Conservation (phyloP, 2,329 filamentous ascomycete species). For the Chalaropsis thielavioides region DNA sequence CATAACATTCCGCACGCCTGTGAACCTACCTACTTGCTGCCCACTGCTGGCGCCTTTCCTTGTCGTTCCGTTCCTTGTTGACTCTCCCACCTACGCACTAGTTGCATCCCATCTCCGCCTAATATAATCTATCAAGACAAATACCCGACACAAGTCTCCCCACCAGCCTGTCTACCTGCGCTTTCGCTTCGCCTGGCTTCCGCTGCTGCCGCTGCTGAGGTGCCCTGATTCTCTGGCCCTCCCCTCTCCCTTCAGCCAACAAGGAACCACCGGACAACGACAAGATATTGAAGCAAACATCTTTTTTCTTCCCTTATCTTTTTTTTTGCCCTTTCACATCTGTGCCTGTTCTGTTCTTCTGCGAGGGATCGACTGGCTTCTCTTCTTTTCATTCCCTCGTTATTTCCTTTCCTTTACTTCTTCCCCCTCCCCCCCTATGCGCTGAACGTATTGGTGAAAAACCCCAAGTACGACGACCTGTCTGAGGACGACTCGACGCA, state of each 20-base stretch:
- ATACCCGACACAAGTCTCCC: background rate
- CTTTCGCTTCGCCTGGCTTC: background rate
- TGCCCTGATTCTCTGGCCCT: background rate
- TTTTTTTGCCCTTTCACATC: background rate
- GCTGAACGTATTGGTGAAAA: background rate
- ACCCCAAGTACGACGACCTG: background rate
- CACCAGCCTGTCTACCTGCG: background rate
- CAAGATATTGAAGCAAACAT: background rate
- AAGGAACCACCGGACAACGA: background rate
- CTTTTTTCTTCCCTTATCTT: background rate
- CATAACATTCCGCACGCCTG: background rate
- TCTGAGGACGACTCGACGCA: slow-evolving; percentile 10
- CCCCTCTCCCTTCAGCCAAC: background rate
- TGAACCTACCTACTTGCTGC: background rate
- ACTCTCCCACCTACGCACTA: background rate
- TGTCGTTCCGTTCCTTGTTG: background rate
- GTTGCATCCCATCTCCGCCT: slow-evolving; percentile 1
- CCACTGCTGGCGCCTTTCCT: no score
- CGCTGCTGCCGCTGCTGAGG: background rate
- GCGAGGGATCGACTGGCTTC: background rate
- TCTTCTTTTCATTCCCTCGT: background rate
- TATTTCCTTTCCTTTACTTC: background rate
- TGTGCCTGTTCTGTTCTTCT: background rate
- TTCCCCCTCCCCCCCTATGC: background rate
- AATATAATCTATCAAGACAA: slow-evolving; percentile 1